These are phyloP conservation scores for Tribonema minus DNA, from an alignment of 108 stramenopile genomes.

Conservation along the genomic window DNA sequence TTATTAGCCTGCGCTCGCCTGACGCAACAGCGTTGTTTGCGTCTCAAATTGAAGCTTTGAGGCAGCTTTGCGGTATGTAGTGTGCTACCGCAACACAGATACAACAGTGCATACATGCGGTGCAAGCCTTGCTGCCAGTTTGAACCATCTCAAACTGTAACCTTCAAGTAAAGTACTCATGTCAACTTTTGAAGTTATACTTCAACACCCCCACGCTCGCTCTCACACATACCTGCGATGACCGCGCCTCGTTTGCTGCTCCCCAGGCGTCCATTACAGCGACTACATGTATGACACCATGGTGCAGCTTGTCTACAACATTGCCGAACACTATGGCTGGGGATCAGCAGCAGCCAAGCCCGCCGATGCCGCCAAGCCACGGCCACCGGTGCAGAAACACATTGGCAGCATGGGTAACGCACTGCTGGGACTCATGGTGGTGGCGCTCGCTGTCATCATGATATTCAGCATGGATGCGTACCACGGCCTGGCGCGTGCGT, in stretches of 20 bases:
- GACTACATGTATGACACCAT: slow-evolving; percentile 20
- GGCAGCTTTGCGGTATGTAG: too few species aligned
- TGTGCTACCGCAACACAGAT: not conserved
- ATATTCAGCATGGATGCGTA: slow-evolving; percentile 9
- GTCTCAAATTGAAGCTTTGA: too few species aligned
- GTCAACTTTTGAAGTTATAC: not conserved
- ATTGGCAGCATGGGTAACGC: slow-evolving; percentile 3
- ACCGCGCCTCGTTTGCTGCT: not conserved
- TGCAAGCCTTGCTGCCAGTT: not conserved
- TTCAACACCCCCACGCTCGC: not conserved
- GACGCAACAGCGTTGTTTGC: too few species aligned
- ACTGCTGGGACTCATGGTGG: slow-evolving; percentile 4
- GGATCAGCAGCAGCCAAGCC: not conserved
- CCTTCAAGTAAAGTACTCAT: not conserved
- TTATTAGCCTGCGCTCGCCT: too few species aligned
- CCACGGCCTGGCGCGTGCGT: slow-evolving; percentile 10
- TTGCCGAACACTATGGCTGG: not conserved
- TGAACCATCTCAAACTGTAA: not conserved
- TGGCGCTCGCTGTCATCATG: slow-evolving; percentile 8
- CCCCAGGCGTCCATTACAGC: slow-evolving; percentile 22
- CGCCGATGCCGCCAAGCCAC: not conserved
- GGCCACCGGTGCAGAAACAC: not conserved
- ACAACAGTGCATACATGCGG: not conserved
- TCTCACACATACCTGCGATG: not conserved
- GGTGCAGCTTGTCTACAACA: not conserved